Percentiles rank a stretch among this genome's conserved stretches.
These are phyloP conservation scores for Ilex paraguariensis DNA, from an alignment of 305 asterid species.

Conservation along the genomic window DNA sequence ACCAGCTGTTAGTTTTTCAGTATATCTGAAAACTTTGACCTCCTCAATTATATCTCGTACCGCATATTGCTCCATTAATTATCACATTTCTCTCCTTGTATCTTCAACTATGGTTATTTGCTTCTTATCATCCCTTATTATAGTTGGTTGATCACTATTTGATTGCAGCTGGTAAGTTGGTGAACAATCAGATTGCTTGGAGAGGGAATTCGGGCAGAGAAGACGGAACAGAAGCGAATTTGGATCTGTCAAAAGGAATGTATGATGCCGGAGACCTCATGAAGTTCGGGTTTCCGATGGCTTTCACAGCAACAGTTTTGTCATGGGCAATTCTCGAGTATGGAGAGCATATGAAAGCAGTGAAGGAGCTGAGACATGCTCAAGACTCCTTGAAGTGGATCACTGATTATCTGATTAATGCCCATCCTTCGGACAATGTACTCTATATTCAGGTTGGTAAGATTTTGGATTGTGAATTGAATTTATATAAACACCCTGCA, in stretches of 20 bases:
- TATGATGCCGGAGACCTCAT: constrained; percentile 7
- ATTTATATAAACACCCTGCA: too few species aligned
- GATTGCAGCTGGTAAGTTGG: constrained; percentile 2
- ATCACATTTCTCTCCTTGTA: too few species aligned
- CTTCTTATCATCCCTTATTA: too few species aligned
- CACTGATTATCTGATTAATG: constrained; percentile 4
- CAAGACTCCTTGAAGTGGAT: background rate
- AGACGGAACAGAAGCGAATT: background rate
- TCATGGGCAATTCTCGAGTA: constrained; percentile 1
- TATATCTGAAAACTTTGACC: background rate
- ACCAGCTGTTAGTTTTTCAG: background rate
- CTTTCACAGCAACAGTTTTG: background rate
- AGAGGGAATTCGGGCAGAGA: background rate
- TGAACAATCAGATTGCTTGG: background rate
- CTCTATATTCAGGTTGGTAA: background rate
- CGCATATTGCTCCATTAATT: too few species aligned
- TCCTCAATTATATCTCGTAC: background rate
- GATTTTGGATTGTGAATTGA: background rate
- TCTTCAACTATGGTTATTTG: too few species aligned
- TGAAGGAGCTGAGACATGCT: background rate
- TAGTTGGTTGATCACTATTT: background rate
- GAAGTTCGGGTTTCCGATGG: constrained; percentile 3
- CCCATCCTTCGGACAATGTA: background rate
- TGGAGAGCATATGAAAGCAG: constrained; percentile 1
- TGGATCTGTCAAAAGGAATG: constrained; percentile 2